Evolutionary conservation across 108 stramenopile genomes (phyloP).

Genomic region (Skeletonema costatum): DNA sequence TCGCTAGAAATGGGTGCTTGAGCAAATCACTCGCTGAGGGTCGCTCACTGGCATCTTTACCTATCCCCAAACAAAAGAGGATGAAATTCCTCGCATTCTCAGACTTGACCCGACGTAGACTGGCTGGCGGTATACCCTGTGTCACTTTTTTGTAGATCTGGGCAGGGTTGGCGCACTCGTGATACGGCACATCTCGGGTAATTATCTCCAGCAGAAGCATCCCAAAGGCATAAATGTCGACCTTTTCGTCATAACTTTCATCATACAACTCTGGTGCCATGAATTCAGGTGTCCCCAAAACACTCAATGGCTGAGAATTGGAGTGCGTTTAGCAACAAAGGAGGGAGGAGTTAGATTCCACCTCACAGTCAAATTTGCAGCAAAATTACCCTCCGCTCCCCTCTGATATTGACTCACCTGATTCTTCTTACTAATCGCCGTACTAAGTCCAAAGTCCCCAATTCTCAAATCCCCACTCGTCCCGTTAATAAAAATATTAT

Average conservation of each 20-base stretch:
- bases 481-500: conserved; percentile 98
- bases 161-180: conserved; percentile 92
- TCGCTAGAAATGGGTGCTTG: conserved; percentile 77
- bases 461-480: conserved; percentile 96
- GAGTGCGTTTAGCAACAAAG: neutral
- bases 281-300: conserved; percentile 98
- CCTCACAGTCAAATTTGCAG: neutral
- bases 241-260: conserved; percentile 96
- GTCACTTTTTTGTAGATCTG: conserved; percentile 97
- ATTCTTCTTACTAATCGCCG: conserved; percentile 84
- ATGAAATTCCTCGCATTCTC: conserved; percentile 88
- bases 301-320: conserved; percentile 66
- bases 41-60: conserved; percentile 66
- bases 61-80: conserved; percentile 77
- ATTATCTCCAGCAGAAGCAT: conserved; percentile 98
- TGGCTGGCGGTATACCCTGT: conserved; percentile 83
- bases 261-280: conserved; percentile 99
- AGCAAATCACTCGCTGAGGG: conserved; percentile 79
- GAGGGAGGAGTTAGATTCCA: neutral
- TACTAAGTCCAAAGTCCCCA: conserved; percentile 96
- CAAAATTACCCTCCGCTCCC: neutral
- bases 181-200: conserved; percentile 95
- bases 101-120: conserved; percentile 76
- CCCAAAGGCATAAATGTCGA: conserved; percentile 99
- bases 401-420: conserved; percentile 32